Evolutionary conservation across 768 basidiomycete species (phyloP), one percentile per base, ranked within the genome.

Genomic region (Trametes cinnabarina): DNA sequence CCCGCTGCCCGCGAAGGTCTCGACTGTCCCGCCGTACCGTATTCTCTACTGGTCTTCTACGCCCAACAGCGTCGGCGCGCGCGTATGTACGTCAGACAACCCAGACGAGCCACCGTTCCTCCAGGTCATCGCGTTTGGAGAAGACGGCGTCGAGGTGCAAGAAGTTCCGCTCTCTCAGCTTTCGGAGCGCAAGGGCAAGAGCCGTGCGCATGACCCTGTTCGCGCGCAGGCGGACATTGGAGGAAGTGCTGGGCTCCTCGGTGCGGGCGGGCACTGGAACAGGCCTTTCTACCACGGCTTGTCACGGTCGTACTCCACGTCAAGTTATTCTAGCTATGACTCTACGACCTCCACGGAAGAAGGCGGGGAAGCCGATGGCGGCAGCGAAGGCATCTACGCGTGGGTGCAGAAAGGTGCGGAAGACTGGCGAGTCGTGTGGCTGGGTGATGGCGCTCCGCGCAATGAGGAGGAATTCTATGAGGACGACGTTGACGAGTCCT

Each of bases 381-480:
- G 71, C 20, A 82, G 85, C 55, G 77, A 86, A 56, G 91, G 91
- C 6, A 71, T 88, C 5, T 94, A 93, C 68, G 90, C 82, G 0
- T 92, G 91, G 90, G 79, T 84, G 71, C 73, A 83, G 63, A 90
- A 86, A 66, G 90, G 86, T 15, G 60, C 76, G 3, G 82, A 84
- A 52, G 91, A 94, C 66, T 94, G 85, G 81, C 76, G 91, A 20
- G 81, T 93, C 12, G 85, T 93, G 67, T 94, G 91, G 91, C 72
- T 92, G 10, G 91, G 91, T 0, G 88, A 88, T 20, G 20, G 74
- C 73, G 63, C 71, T 68, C 35, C 72, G 54, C 52, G 71, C 66
- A 61, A 69, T 28, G 68, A 63, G 61, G 70, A 65, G 23, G 70
- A 70, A 5, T 72, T 73, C 28, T 72, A 71, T 12, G 70, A 74